These are phyloP conservation scores for Chrysanthemum makinoi DNA, from an alignment of 129 eudicot genomes.

Conservation along the genomic window DNA sequence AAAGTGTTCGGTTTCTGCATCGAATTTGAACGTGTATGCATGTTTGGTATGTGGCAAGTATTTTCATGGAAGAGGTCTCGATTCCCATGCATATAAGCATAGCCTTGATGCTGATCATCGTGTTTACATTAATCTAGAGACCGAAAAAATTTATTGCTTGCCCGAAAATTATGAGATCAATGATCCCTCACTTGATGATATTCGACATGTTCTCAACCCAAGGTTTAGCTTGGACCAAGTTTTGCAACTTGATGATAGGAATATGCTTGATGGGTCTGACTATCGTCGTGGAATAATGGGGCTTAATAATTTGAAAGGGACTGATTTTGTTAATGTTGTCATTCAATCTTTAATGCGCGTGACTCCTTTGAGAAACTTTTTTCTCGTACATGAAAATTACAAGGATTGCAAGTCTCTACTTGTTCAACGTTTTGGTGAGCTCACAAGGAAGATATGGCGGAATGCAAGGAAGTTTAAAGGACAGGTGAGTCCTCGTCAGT, in stretches of 20 bases:
- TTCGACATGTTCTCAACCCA: conserved; percentile 88
- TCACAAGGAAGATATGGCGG: conserved; percentile 93
- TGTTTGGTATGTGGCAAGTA: conserved; percentile 97
- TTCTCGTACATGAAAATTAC: conserved; percentile 88
- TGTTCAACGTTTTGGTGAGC: conserved; percentile 97
- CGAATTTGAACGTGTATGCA: conserved; percentile 92
- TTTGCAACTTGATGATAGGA: conserved; percentile 57
- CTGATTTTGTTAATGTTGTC: conserved; percentile 95
- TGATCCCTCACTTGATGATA: conserved; percentile 94
- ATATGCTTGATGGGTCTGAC: conserved; percentile 95
- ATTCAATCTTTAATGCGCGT: conserved; percentile 92
- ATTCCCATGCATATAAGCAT: conserved; percentile 95
- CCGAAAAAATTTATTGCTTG: conserved; percentile 89
- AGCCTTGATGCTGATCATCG: conserved; percentile 98
- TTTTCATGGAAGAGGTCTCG: conserved; percentile 94
- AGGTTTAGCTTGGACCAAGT: conserved; percentile 83
- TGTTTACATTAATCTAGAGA: conserved; percentile 84
- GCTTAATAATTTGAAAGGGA: conserved; percentile 82
- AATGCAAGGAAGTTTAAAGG: conserved; percentile 87
- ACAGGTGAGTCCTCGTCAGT: conserved; percentile 98
- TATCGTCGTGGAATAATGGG: conserved; percentile 99
- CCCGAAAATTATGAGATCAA: conserved; percentile 96
- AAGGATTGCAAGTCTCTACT: conserved; percentile 70
- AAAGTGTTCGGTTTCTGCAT: conserved; percentile 83
- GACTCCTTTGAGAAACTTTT: conserved; percentile 95